These are phyloP conservation scores for Tetrahymena thermophila DNA, from an alignment of 73 alveolate genomes.

Conservation along the genomic window DNA sequence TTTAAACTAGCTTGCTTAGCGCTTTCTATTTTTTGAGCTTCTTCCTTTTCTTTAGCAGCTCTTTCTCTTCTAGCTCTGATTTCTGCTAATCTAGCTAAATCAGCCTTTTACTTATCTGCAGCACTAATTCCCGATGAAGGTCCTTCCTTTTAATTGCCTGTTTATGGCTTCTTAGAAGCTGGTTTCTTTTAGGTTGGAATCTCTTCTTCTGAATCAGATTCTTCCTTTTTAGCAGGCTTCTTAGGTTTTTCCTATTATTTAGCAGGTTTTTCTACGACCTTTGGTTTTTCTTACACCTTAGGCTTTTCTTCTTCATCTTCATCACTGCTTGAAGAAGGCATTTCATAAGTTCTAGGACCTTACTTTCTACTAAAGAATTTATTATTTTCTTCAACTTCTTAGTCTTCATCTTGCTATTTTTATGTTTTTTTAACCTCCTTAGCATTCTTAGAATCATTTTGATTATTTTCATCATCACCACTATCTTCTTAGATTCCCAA, in stretches of 20 bases:
- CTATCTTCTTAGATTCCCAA: not conserved
- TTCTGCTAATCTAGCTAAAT: not conserved
- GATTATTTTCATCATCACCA: not conserved
- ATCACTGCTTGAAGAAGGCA: not conserved
- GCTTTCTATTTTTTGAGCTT: not conserved
- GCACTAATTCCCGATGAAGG: not conserved
- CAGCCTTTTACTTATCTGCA: not conserved
- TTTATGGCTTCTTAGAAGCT: not conserved
- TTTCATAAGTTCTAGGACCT: not conserved
- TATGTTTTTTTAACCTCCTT: not conserved
- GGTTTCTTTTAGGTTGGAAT: not conserved
- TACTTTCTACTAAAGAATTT: not conserved
- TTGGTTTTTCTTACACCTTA: not conserved
- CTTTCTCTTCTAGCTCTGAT: slow-evolving; percentile 1
- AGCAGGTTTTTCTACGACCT: not conserved
- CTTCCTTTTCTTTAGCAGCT: not conserved
- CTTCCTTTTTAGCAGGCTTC: not conserved
- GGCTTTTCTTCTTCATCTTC: not conserved
- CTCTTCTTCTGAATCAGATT: not conserved
- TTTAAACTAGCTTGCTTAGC: not conserved
- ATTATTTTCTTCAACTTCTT: not conserved
- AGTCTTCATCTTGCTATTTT: not conserved
- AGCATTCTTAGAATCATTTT: not conserved
- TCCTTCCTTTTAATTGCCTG: not conserved
- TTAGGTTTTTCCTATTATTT: not conserved